phyloP scores from a whole-genome alignment of 2,329 filamentous ascomycete genomes.

The Penicillium sp. region DNA sequence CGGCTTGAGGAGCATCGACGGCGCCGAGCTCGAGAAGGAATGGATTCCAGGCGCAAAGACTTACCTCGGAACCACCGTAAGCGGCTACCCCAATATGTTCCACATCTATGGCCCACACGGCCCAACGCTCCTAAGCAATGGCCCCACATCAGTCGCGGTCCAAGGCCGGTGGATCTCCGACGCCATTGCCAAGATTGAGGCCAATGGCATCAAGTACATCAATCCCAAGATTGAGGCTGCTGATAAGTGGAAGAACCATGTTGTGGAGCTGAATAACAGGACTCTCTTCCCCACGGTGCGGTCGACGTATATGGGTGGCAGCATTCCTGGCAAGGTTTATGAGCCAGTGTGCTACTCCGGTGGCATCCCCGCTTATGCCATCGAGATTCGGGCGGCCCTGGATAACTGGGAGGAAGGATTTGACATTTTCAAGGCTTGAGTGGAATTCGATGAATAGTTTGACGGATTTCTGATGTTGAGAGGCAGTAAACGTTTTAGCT shows the following conservation, averaged over 20 bases:
- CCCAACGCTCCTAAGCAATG: conserved; percentile 57
- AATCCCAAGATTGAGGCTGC: conserved; percentile 49
- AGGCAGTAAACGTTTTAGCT: not conserved
- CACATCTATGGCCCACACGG: conserved; percentile 57
- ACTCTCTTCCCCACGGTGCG: conserved; percentile 51
- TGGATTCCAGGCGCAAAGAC: conserved; percentile 41
- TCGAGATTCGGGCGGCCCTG: conserved; percentile 5
- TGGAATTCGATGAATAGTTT: too few relatives aligned
- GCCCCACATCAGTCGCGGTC: conserved; percentile 53
- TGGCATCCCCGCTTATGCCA: conserved; percentile 19
- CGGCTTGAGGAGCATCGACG: conserved; percentile 37
- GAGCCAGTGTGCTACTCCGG: conserved; percentile 51
- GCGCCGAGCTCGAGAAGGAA: conserved; percentile 34
- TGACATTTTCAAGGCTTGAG: not conserved
- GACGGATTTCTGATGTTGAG: not conserved
- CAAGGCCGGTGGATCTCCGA: conserved; percentile 59
- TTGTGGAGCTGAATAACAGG: conserved; percentile 48
- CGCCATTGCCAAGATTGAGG: conserved; percentile 50
- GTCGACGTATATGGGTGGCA: conserved; percentile 58
- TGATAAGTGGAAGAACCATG: conserved; percentile 50
- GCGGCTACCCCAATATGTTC: conserved; percentile 51
- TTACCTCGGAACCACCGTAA: conserved; percentile 44
- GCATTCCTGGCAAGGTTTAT: conserved; percentile 52
- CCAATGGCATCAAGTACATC: conserved; percentile 50
- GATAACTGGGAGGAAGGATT: conserved; percentile 12